Base-by-base conservation (phyloP, 129 eudicot species). In the Saposhnikovia divaricata region DNA sequence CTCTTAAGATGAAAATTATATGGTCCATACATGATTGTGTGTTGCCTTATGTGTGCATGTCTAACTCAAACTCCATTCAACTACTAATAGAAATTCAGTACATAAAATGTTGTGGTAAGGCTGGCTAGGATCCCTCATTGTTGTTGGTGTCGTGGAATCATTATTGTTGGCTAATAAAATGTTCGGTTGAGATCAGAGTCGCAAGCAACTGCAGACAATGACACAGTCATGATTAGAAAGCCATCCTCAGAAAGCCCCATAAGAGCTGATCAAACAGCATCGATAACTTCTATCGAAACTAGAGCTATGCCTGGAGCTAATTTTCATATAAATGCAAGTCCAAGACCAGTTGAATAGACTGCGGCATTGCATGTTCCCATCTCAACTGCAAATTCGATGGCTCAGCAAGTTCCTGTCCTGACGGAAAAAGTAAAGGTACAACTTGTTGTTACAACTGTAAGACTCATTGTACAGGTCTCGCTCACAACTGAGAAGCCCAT, bases 341-440 rank as follows among this genome's bases (percentile, higher is more conserved):
- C 82, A 31, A 90, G 85, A 82, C 90, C 87, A 45, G 63, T 88
- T 5, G 94, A 87, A 61, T 91, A 88, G 79, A 85, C 85, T 51
- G 45, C 78, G 14, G 74, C 46, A 2, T 86, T 80, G 42, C 87
- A 75, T 69, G 50, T 42, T 9, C 72, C 78, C 0, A 77, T 76
- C 37, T 40, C 53, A 75, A 73, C 81, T n/a, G 83, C 82, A 47
- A 85, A 81, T 57, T 77, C 80, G 6, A 63, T 42, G 5, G 79
- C 39, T 28, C 82, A 75, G 38, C 86, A 65, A 51, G 72, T 44
- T n/a, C 75, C 81, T 39, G 77, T 57, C 13, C 44, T 51, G 28
- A 39, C 84, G 39, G 90, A 85, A 65, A 90, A 78, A 77, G 48
- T 83, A 8, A 7, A 46, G 31, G 65, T 76, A 8, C 83, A 83